Conservation (phyloP, 805 yeast species). For the Kodamaea kaohsiungensis region DNA sequence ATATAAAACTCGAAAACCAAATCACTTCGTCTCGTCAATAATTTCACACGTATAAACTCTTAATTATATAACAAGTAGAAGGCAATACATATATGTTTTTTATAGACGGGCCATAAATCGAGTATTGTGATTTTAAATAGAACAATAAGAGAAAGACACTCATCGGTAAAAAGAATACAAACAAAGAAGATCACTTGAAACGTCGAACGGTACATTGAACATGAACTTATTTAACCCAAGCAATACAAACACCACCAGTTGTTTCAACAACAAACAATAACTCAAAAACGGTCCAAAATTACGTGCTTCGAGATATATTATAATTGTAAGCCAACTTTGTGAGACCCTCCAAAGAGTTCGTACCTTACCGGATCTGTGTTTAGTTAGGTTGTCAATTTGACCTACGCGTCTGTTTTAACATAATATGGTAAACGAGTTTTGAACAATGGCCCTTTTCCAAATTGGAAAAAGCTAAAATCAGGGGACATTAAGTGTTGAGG, state of each 20-base stretch:
- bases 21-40: constrained; percentile 52
- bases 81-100: neutral
- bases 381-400: neutral
- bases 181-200: neutral
- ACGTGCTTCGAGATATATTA: too few relatives aligned
- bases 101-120: neutral
- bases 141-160: neutral
- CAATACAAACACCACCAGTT: neutral
- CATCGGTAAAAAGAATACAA: neutral
- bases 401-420: neutral
- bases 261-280: neutral
- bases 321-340: neutral
- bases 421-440: neutral
- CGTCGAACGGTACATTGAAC: neutral
- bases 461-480: constrained; percentile 1
- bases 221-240: neutral
- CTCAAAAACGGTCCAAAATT: neutral
- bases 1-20: constrained; percentile 69
- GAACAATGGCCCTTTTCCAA: neutral
- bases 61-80: neutral
- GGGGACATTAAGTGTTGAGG: neutral
- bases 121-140: neutral
- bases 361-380: neutral
- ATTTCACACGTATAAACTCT: neutral
- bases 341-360: neutral